These are phyloP conservation scores for Fusarium nelsonii DNA, from an alignment of 2,329 filamentous ascomycete genomes.

Conservation along the genomic window DNA sequence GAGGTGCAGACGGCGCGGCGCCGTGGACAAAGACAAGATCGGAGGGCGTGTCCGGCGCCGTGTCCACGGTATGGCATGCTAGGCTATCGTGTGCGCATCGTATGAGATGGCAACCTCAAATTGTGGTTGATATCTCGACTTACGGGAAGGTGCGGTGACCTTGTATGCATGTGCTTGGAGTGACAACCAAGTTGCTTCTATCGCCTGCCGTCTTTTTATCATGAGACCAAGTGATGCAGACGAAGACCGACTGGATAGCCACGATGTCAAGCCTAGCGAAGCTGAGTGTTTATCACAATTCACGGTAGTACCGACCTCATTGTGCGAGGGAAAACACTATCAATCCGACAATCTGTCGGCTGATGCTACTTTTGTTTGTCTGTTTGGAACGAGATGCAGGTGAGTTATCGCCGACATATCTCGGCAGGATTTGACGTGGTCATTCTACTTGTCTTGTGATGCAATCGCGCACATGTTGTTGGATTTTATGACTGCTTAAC, in stretches of 20 bases:
- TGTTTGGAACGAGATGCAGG: conserved; percentile 25
- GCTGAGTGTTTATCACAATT: conserved; percentile 24
- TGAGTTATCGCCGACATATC: conserved; percentile 41
- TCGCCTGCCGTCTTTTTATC: conserved; percentile 10
- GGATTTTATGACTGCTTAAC: conserved; percentile 11
- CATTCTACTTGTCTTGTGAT: conserved; percentile 34
- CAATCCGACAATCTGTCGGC: conserved; percentile 27
- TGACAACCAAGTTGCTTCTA: conserved; percentile 3
- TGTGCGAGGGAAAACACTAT: conserved; percentile 29
- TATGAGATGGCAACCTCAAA: conserved; percentile 4
- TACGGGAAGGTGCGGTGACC: conserved; percentile 14
- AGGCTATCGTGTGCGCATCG: conserved; percentile 10
- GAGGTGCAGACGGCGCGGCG: conserved; percentile 35
- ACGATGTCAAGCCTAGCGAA: conserved; percentile 8
- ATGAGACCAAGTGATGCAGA: conserved; percentile 26
- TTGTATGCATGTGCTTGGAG: conserved; percentile 28
- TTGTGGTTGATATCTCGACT: conserved; percentile 29
- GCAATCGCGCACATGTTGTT: conserved; percentile 24
- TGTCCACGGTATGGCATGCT: conserved; percentile 15
- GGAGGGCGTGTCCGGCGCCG: conserved; percentile 27
- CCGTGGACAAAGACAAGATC: conserved; percentile 33
- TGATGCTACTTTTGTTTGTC: conserved; percentile 28
- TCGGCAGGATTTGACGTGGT: conserved; percentile 18
- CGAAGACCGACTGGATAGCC: conserved; percentile 10
- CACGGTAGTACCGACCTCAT: conserved; percentile 8